Conservation (phyloP, 768 basidiomycete genomes). For the Lactifluus rugatus region DNA sequence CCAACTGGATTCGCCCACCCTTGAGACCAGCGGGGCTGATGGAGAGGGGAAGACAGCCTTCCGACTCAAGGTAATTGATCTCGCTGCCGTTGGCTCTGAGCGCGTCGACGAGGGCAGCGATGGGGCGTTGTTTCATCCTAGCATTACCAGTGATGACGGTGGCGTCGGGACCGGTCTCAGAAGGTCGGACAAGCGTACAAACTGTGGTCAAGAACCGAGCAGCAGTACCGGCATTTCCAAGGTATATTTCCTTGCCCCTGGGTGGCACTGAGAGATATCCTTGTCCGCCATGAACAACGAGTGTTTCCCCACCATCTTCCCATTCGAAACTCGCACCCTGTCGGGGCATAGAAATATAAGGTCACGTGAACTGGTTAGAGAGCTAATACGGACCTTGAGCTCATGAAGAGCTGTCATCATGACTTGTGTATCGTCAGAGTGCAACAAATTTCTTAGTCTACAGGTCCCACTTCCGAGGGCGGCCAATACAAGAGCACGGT, state of each 20-base stretch:
- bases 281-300: constrained; percentile 82
- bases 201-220: constrained; percentile 96
- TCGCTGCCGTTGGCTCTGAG: constrained; percentile 69
- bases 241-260: constrained; percentile 81
- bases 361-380: background rate
- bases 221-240: constrained; percentile 96
- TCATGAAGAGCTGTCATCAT: constrained; percentile 95
- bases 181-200: constrained; percentile 70
- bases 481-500: constrained; percentile 87
- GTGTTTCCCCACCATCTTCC: constrained; percentile 94
- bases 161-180: constrained; percentile 31
- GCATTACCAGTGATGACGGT: constrained; percentile 96
- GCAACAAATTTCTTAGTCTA: constrained; percentile 79
- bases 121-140: constrained; percentile 97
- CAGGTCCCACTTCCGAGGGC: constrained; percentile 86
- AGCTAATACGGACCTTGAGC: constrained; percentile 50
- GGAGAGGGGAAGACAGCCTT: constrained; percentile 81
- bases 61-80: constrained; percentile 67
- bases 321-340: constrained; percentile 88
- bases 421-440: constrained; percentile 97
- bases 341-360: background rate
- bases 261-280: constrained; percentile 71
- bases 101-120: constrained; percentile 89
- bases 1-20: constrained; percentile 75
- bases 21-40: constrained; percentile 76